These are phyloP conservation scores for Macrolepiota albuminosa DNA, from an alignment of 768 basidiomycete species.

Conservation along the genomic window DNA sequence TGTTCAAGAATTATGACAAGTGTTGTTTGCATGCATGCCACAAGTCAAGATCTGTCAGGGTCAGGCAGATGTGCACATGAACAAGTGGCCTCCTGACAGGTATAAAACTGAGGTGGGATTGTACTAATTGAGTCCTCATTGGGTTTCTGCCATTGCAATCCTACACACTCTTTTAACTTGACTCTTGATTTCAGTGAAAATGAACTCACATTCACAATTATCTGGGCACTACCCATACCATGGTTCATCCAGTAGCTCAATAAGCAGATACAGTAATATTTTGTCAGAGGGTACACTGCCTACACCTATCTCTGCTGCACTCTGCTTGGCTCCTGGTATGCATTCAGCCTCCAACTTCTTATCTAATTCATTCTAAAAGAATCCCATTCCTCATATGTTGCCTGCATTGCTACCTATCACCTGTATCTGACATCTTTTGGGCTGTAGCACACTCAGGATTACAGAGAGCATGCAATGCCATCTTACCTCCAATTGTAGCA, in stretches of 20 bases:
- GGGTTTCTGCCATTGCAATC: background rate
- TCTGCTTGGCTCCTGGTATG: background rate
- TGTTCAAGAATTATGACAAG: background rate
- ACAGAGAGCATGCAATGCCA: background rate
- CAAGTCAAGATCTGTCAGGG: background rate
- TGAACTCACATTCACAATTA: background rate
- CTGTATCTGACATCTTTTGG: background rate
- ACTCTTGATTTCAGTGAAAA: background rate
- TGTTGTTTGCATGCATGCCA: background rate
- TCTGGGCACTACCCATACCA: background rate
- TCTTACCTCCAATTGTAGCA: no score
- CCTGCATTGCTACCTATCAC: background rate
- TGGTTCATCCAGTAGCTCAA: background rate
- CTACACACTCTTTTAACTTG: no score
- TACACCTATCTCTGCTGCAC: background rate
- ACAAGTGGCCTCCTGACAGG: background rate
- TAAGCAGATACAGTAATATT: background rate
- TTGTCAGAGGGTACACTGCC: background rate
- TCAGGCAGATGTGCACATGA: background rate
- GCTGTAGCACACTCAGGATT: background rate
- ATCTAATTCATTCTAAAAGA: background rate
- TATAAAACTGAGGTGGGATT: background rate
- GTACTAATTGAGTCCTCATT: background rate
- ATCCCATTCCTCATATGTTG: background rate
- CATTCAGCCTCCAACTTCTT: background rate